Evolutionary conservation across 345 rosid species (phyloP), one percentile per base, ranked within the genome.

Genomic region (Aethionema arabicum): DNA sequence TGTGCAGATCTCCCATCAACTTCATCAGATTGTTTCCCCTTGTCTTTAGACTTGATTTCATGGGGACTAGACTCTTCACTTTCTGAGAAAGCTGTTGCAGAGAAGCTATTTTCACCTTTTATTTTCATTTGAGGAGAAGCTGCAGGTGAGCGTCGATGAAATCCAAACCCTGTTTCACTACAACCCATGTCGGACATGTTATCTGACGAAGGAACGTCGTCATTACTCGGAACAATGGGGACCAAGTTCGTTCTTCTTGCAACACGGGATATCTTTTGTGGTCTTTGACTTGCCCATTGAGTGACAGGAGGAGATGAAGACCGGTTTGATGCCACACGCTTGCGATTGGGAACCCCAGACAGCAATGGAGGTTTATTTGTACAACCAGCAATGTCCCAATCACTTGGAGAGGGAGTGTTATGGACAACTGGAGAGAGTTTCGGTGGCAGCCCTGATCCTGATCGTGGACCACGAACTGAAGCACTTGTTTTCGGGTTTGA

Each of bases 261-360:
- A 58, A 86, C 72, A 58, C 97, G 92, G 21, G 90, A 84, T 62
- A 73, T 90, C 78, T 93, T 93, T 70, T 78, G 96, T 53, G 88
- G 96, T 72, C 99, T 82, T 72, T 85, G 96, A 73, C 90, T 74
- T 55, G 90, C 85, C 96, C 91, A 90, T 50, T 84, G 84, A 56
- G 91, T 87, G 72, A 87, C 85, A 42, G 97, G 90, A 55, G 93
- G 97, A 57, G 99, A 87, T 63, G 96, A 83, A 59, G 97, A 84
- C 63, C 76, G 81, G 47, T 80, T 70, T 13, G 97, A 78, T 46
- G 85, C 55, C 59, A 83, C 67, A 42, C 97, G 97, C 52, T 86
- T 93, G 72, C 92, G 95, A 47, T 66, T 85, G 73, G 82, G 86
- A 66, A 78, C 72, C 67, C 86, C 99, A 55, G 79, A 68, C 69